Percentiles rank a stretch among this genome's conserved stretches.
Evolutionary conservation across 768 basidiomycete genomes (phyloP).

Genomic region (Lactarius sanguifluus): DNA sequence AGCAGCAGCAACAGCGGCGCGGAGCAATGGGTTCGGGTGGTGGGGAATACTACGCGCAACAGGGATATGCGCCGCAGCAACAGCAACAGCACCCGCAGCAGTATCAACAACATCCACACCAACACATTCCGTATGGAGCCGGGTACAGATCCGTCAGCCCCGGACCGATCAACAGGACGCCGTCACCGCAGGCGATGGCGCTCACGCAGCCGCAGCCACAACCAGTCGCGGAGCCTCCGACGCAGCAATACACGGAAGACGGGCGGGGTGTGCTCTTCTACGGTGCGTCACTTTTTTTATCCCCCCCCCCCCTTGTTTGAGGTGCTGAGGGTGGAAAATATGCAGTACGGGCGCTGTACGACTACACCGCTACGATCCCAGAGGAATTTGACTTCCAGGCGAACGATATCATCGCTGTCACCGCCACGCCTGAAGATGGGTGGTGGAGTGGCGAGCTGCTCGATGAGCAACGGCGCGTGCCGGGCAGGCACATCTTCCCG

Average conservation of each 20-base stretch:
- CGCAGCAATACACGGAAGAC: conserved; percentile 77
- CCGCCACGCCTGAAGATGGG: conserved; percentile 90
- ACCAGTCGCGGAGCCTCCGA: conserved; percentile 42
- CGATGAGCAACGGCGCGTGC: conserved; percentile 69
- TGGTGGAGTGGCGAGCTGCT: conserved; percentile 95
- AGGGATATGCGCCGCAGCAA: conserved; percentile 19
- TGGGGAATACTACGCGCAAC: conserved; percentile 22
- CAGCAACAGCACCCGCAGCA: conserved; percentile 30
- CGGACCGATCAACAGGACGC: conserved; percentile 43
- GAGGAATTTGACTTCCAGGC: conserved; percentile 97
- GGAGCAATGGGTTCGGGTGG: conserved; percentile 12
- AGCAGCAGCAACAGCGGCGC: conserved; percentile 32
- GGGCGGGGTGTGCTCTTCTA: conserved; percentile 85
- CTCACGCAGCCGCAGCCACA: conserved; percentile 29
- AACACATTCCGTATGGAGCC: conserved; percentile 36
- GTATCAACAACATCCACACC: conserved; percentile 38
- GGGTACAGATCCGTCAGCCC: conserved; percentile 48
- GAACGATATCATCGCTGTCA: conserved; percentile 95
- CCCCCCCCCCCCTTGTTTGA: neutral
- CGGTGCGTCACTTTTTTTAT: conserved; percentile 51
- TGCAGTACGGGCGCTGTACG: conserved; percentile 85
- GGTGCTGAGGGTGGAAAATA: conserved; percentile 10
- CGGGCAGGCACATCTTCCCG: conserved; percentile 78
- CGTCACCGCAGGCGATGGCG: conserved; percentile 47
- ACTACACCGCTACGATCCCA: conserved; percentile 79